Conservation (phyloP, 352 stramenopile species). For the Globisporangium polare region DNA sequence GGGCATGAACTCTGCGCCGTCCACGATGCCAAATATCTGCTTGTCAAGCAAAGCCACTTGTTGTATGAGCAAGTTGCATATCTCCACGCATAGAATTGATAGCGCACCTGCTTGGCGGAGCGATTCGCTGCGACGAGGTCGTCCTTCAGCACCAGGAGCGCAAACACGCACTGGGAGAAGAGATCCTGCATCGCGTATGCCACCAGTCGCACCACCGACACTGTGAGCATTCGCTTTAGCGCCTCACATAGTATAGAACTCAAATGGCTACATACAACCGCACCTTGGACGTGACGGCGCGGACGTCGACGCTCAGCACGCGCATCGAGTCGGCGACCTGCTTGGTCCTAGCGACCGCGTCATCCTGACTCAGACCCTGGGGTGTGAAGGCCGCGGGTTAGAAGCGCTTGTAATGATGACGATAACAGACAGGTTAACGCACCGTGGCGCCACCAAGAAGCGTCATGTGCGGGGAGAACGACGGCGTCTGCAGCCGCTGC, state of each 20-base stretch:
- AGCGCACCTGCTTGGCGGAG: constrained; percentile 34
- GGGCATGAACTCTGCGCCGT: constrained; percentile 50
- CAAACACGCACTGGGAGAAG: constrained; percentile 74
- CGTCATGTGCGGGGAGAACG: constrained; percentile 59
- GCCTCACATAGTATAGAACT: background rate
- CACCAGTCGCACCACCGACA: background rate
- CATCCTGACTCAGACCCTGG: constrained; percentile 23
- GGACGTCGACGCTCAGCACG: constrained; percentile 29
- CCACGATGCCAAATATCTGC: constrained; percentile 37
- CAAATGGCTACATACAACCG: background rate
- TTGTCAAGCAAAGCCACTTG: background rate
- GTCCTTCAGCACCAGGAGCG: constrained; percentile 33
- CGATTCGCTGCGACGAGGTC: constrained; percentile 32
- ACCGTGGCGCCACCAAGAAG: constrained; percentile 49
- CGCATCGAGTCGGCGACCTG: constrained; percentile 30
- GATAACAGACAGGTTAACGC: background rate
- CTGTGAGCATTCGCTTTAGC: background rate
- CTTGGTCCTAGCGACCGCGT: constrained; percentile 29
- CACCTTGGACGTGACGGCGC: constrained; percentile 50
- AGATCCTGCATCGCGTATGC: too few relatives aligned
- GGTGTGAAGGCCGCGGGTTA: background rate
- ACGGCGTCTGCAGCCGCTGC: constrained; percentile 30
- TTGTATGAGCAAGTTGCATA: background rate
- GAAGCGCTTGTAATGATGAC: background rate
- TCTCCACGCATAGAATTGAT: background rate